Conservation (phyloP, 2,329 filamentous ascomycete species). For the Pseudogymnoascus sp. region DNA sequence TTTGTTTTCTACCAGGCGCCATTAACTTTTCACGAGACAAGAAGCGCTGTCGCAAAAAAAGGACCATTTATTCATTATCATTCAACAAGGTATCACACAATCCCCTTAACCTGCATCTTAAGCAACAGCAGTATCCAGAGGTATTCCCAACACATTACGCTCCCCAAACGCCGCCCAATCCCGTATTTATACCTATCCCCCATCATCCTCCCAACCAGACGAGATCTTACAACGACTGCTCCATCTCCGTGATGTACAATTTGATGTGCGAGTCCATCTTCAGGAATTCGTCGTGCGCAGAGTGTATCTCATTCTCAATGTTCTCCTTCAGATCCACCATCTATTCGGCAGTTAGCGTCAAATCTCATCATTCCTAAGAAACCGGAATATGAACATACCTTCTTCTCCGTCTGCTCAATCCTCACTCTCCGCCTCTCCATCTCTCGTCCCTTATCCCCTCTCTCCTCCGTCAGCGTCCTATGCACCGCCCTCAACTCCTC, state of each 20-base stretch:
- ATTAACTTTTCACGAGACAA: background rate
- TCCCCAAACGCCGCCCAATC: constrained; percentile 1
- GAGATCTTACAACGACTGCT: constrained; percentile 58
- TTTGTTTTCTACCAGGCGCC: background rate
- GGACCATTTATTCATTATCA: background rate
- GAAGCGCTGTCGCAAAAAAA: background rate
- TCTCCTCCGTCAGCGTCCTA: constrained; percentile 72
- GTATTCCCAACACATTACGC: constrained; percentile 1
- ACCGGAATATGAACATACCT: constrained; percentile 49
- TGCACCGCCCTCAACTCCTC: constrained; percentile 78
- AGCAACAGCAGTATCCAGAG: constrained; percentile 4
- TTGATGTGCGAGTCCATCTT: constrained; percentile 98
- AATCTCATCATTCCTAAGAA: background rate
- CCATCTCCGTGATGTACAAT: constrained; percentile 98
- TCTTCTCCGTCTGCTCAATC: constrained; percentile 98
- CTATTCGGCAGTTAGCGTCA: constrained; percentile 41
- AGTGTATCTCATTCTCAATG: constrained; percentile 88
- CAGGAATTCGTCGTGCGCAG: constrained; percentile 85
- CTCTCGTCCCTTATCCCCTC: constrained; percentile 77
- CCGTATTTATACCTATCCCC: background rate
- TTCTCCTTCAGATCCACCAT: constrained; percentile 98
- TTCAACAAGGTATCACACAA: background rate
- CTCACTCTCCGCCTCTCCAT: constrained; percentile 87
- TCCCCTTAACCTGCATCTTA: background rate
- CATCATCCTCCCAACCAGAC: background rate